Evolutionary conservation across 2,329 filamentous ascomycete genomes (phyloP).

Genomic region (Microcyclospora pomicola): DNA sequence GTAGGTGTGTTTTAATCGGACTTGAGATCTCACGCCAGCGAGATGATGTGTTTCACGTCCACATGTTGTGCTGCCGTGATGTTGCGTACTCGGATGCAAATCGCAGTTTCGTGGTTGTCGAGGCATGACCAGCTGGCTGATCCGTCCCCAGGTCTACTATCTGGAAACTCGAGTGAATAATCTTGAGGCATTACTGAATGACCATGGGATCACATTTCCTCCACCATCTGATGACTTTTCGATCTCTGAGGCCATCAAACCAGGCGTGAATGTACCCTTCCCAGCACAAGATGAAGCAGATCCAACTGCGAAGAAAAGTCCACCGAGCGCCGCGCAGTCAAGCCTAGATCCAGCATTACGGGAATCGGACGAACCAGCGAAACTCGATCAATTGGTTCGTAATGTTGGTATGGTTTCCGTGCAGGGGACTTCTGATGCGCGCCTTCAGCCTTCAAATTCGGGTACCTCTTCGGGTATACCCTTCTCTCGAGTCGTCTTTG

Average conservation of each 20-base stretch:
- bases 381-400: slow-evolving; percentile 51
- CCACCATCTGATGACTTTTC: slow-evolving; percentile 51
- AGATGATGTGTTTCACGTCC: no score
- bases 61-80: no score
- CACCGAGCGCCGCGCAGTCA: slow-evolving; percentile 1
- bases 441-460: slow-evolving; percentile 41
- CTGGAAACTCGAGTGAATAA: slow-evolving; percentile 76
- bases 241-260: slow-evolving; percentile 24
- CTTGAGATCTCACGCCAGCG: no score
- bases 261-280: slow-evolving; percentile 24
- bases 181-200: slow-evolving; percentile 60
- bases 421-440: slow-evolving; percentile 61
- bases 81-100: no score
- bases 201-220: slow-evolving; percentile 58
- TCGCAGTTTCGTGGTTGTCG: no score
- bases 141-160: slow-evolving; percentile 49
- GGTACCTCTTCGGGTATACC: slow-evolving; percentile 83
- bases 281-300: slow-evolving; percentile 12
- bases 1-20: no score
- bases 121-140: no score
- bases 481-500: slow-evolving; percentile 86
- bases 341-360: slow-evolving; percentile 16
- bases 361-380: slow-evolving; percentile 40
- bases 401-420: slow-evolving; percentile 66
- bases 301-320: neutral